phyloP scores from a whole-genome alignment of 805 yeast species.

The Starmerella potacharoeniae region DNA sequence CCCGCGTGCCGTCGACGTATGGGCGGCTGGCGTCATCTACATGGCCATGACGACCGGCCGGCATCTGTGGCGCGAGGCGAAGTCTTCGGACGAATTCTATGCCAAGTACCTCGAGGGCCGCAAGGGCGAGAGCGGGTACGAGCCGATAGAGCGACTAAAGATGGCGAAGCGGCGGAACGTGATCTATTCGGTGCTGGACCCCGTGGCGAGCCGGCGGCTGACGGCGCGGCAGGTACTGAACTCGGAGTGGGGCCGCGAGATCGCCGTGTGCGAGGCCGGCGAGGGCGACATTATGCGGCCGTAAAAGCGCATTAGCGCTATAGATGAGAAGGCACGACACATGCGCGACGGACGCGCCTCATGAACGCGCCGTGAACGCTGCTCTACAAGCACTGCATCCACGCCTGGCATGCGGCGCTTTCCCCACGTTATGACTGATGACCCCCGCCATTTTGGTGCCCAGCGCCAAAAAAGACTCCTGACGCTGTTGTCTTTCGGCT shows the following conservation, averaged over 20 bases:
- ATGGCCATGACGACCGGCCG: slow-evolving; percentile 80
- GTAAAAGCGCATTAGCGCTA: neutral
- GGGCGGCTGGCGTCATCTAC: slow-evolving; percentile 77
- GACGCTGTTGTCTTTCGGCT: no score
- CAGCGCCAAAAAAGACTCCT: no score
- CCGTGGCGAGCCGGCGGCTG: slow-evolving; percentile 72
- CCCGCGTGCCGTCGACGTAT: slow-evolving; percentile 68
- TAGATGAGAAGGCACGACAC: no score
- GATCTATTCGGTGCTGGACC: slow-evolving; percentile 82
- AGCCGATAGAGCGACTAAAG: slow-evolving; percentile 75
- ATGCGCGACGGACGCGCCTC: no score
- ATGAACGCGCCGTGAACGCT: no score
- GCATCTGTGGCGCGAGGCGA: slow-evolving; percentile 79
- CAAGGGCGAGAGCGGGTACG: slow-evolving; percentile 73
- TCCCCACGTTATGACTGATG: no score
- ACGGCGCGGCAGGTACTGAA: slow-evolving; percentile 77
- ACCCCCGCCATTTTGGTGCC: no score
- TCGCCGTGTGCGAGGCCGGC: slow-evolving; percentile 64
- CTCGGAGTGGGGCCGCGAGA: slow-evolving; percentile 91
- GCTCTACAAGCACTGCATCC: no score
- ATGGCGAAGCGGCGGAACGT: slow-evolving; percentile 85
- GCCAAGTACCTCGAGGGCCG: slow-evolving; percentile 61
- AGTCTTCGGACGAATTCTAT: slow-evolving; percentile 65
- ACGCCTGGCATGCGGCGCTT: no score
- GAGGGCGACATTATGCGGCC: slow-evolving; percentile 24